Evolutionary conservation across 2,329 filamentous ascomycete genomes (phyloP), one percentile per base, ranked within the genome.

Genomic region (Beauveria pseudobassiana): DNA sequence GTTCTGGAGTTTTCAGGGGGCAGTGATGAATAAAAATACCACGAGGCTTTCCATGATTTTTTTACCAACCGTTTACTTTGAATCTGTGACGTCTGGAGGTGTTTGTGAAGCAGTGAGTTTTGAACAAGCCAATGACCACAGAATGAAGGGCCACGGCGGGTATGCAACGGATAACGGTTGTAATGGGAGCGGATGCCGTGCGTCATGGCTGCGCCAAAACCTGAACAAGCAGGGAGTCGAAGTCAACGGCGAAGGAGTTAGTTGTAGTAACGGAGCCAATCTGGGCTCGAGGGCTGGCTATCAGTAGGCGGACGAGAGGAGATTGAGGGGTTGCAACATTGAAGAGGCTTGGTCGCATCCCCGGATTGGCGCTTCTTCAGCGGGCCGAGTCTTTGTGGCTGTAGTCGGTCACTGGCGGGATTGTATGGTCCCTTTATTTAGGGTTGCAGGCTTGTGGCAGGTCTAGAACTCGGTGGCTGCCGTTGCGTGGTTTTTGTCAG

Each of bases 1-100:
- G 72, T 69, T 75, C 70, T 69, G 73, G 74, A 75, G 74, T 76
- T 75, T 69, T 68, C 66, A 66, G 57, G 70, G 73, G 68, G 68
- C 69, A 67, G 70, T 65, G 66, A 73, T 71, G 71, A 75, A 76
- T 75, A 69, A 71, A 67, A 65, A 62, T 62, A 62, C 60, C 60
- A 62, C 46, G 38, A 57, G 16, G 46, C 60, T 62, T 62, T 62
- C 60, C 60, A 62, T 57, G 52, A 62, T 62, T 58, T 54, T 52
- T 54, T 52, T n/a, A 26, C 6, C 34, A 9, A 42, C 1, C 18
- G 6, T 45, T 43, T 8, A 4, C 26, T 30, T 7, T 22, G 14
- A 40, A 40, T 49, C 10, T 7, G 34, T 58, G 20, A 28, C 10
- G 18, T 22, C 8, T 14, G 7, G n/a, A 40, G 5, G 14, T 38